A percentile compares a stretch with the other conserved stretches of the same genome.
Conservation (phyloP, 108 stramenopile genomes). For the Schizochytrium sp. region DNA sequence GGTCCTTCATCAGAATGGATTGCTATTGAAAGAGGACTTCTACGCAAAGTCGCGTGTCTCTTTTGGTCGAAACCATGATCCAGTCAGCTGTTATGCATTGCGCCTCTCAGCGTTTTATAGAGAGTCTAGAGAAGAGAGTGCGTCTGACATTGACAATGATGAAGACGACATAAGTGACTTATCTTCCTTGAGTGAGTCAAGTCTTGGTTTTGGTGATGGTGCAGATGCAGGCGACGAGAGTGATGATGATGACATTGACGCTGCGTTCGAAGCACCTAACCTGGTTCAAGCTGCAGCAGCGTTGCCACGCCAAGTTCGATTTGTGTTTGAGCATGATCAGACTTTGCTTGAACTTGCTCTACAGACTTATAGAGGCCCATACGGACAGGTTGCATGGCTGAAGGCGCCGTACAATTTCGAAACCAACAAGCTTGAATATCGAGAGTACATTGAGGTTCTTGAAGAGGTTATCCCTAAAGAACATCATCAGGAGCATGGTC, state of each 20-base stretch:
- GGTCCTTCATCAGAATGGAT: not conserved
- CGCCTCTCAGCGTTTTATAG: conserved; percentile 17
- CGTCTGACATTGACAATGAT: not conserved
- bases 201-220: not conserved
- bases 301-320: not conserved
- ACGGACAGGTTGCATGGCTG: not conserved
- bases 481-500: not conserved
- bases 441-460: not conserved
- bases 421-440: not conserved
- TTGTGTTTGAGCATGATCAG: conserved; percentile 12
- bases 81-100: not conserved
- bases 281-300: not conserved
- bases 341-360: conserved; percentile 23
- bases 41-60: not conserved
- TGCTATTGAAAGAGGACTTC: not conserved
- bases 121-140: not conserved
- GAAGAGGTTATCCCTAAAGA: not conserved
- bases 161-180: not conserved
- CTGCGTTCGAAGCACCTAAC: not conserved
- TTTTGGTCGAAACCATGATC: conserved; percentile 14
- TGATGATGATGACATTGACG: conserved; percentile 5
- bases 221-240: not conserved
- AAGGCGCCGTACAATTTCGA: not conserved
- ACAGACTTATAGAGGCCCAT: not conserved
- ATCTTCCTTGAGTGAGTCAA: too few species aligned